Evolutionary conservation across 371 early-diverging fungal genomes (phyloP), one percentile per base, ranked within the genome.

Genomic region (Mortierella sp.): DNA sequence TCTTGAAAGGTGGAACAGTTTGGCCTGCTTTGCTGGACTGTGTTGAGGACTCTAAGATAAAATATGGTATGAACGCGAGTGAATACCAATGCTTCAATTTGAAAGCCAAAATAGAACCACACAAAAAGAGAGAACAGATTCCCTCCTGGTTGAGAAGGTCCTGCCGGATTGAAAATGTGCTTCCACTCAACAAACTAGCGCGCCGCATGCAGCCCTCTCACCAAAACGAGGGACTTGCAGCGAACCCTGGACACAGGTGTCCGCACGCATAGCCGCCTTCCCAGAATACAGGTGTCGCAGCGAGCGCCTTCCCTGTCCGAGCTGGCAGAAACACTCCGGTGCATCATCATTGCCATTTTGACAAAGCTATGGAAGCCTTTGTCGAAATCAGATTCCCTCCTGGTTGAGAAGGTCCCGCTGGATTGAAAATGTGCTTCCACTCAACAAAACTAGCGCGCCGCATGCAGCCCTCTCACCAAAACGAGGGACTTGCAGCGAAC

Each of bases 401-500:
- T n/a, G 54, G 54, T 54, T 54, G 41, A 54, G 54, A 54, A 54
- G 54, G 54, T 39, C 54, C 54, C 40, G 54, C 54, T 54, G 54
- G 40, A 54, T 54, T 54, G 54, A 54, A 54, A 54, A 54, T 54
- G 44, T 55, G 55, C 55, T 55, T 25, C 55, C 44, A 27, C 55
- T 55, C 55, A 55, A 55, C 55, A 55, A 55, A n/a, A 43, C 55
- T 55, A 55, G 55, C 55, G 55, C 55, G 55, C 44, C 55, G 44
- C 40, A 43, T 43, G 44, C 55, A 55, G 55, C 55, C 55, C 55
- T 55, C 55, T 55, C 55, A 40, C 55, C 55, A 55, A 55, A 55
- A 55, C 55, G 49, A 58, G 49, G 34, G 34, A 34, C 34, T 34
- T 34, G 34, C n/a, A n/a, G n/a, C n/a, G n/a, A n/a, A n/a, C n/a